Evolutionary conservation across 2,329 filamentous ascomycete genomes (phyloP), one percentile per base, ranked within the genome.

Genomic region (Penicillium sp.): DNA sequence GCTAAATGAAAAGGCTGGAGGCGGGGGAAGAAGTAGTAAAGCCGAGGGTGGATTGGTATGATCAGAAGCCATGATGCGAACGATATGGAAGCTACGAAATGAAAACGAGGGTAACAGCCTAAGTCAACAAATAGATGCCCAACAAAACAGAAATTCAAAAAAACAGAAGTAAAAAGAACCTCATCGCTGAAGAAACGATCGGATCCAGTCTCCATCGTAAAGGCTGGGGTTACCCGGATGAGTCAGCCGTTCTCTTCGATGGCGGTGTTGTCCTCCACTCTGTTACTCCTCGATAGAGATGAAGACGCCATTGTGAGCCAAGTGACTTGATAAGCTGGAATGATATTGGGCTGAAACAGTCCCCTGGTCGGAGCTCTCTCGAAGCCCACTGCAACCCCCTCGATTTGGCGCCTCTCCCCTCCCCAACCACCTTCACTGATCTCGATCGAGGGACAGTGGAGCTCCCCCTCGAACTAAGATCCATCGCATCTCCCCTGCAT

Each of bases 1-100:
- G 10, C 74, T 67, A 42, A 78, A 75, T 13, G 75, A 79, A 45
- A 80, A 74, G 8, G 84, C 82, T 29, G 78, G 75, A 27, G 86
- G 85, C 45, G 86, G 84, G 40, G 81, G 78, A 16, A 88, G 82
- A 49, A 90, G 76, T 14, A 90, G 77, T 34, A 90, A 78, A 23
- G 66, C 66, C 61, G 70, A 66, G 51, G 66, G 56, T 40, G 61
- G 57, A 38, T 54, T 57, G 42, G 48, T 44, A 42, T 27, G 48
- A 57, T 64, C 55, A 45, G 61, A 57, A 51, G 58, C 56, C 67
- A 70, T 71, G 56, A 51, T 55, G 23, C 23, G 35, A 19, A 13
- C 38, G 35, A 47, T 39, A 49, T 36, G 26, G 10, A 53, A 55
- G 16, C n/a, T 49, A 36, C 23, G 38, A 43, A 54, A 49, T 18